Conservation (phyloP, 345 rosid genomes). For the Acer yangbiense region DNA sequence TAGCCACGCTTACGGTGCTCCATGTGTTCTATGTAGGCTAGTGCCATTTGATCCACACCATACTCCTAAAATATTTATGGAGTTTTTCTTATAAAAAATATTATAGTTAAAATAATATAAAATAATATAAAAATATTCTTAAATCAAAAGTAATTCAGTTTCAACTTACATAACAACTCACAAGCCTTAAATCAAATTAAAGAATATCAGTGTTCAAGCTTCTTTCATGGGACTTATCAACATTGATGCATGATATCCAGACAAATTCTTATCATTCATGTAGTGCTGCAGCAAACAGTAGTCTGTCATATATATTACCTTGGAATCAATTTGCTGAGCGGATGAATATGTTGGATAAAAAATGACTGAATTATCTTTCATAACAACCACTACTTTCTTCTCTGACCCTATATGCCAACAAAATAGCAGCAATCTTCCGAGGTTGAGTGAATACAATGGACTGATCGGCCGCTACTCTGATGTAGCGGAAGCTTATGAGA, state of each 20-base stretch:
- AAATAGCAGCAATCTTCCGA: constrained; percentile 76
- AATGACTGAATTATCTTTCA: constrained; percentile 42
- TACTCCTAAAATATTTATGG: no score
- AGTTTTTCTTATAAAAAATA: no score
- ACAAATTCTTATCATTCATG: constrained; percentile 62
- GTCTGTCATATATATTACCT: constrained; percentile 77
- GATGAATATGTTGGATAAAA: constrained; percentile 66
- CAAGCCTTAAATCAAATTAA: constrained; percentile 62
- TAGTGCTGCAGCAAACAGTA: constrained; percentile 77
- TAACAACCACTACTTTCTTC: constrained; percentile 80
- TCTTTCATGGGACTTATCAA: constrained; percentile 97
- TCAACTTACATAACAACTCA: constrained; percentile 22
- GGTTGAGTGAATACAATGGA: constrained; percentile 88
- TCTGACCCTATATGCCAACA: constrained; percentile 70
- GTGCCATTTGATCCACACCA: no score
- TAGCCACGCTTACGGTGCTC: no score
- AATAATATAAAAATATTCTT: no score
- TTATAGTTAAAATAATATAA: no score
- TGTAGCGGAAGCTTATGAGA: no score
- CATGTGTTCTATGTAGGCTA: no score
- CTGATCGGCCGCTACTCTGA: constrained; percentile 44
- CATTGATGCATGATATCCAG: constrained; percentile 75
- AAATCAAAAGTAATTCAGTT: no score
- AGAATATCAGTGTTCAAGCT: constrained; percentile 93
- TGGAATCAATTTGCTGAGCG: constrained; percentile 52